Evolutionary conservation across 306 rosid species (phyloP).

Genomic region (Delonix regia): DNA sequence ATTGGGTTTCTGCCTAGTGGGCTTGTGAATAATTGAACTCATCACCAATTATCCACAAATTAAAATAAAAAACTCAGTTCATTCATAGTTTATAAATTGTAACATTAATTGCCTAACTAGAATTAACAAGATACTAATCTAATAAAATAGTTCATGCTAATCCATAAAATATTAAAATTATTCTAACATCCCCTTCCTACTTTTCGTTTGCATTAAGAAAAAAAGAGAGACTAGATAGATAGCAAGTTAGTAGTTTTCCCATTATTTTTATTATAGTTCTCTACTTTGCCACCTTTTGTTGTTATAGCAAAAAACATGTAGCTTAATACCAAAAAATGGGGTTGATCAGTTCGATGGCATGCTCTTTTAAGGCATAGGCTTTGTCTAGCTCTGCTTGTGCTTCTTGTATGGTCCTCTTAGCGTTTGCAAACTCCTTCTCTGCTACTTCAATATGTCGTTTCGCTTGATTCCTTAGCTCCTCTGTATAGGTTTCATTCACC

Average conservation of each 20-base stretch:
- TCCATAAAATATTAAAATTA: too few relatives aligned
- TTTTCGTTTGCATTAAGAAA: slow-evolving; percentile 55
- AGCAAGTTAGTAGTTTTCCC: slow-evolving; percentile 37
- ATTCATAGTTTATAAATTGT: too few relatives aligned
- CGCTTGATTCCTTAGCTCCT: slow-evolving; percentile 82
- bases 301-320: slow-evolving; percentile 70
- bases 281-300: slow-evolving; percentile 58
- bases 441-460: slow-evolving; percentile 75
- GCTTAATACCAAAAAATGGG: slow-evolving; percentile 62
- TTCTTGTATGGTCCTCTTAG: slow-evolving; percentile 80
- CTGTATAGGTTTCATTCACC: slow-evolving; percentile 76
- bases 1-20: too few relatives aligned
- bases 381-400: slow-evolving; percentile 80
- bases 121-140: too few relatives aligned
- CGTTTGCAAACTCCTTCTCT: slow-evolving; percentile 79
- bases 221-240: neutral
- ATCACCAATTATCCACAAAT: too few relatives aligned
- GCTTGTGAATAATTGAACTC: too few relatives aligned
- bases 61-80: too few relatives aligned
- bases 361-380: slow-evolving; percentile 72
- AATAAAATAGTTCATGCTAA: too few relatives aligned
- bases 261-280: slow-evolving; percentile 22
- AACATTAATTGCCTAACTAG: too few relatives aligned
- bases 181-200: neutral
- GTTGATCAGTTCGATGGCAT: slow-evolving; percentile 73